phyloP scores from a whole-genome alignment of 208 protist genomes.

The Wallacemonas sp. region DNA sequence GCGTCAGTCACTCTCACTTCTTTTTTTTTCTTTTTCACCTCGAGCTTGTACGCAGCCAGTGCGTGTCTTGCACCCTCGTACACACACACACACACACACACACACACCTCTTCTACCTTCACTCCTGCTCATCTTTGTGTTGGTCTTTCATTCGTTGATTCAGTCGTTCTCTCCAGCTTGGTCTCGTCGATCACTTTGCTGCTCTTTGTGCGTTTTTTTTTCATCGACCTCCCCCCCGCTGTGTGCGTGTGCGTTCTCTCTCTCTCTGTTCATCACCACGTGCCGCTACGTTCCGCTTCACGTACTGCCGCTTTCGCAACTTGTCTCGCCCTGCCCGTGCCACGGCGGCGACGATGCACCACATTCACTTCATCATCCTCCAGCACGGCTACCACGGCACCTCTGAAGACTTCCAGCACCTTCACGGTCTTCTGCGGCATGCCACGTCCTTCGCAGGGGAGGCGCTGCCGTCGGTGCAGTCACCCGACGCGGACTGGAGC shows the following conservation, averaged over 20 bases:
- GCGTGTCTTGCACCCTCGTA: no score
- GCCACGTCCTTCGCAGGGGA: slow-evolving; percentile 4
- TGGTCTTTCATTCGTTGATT: background rate
- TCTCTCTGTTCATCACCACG: background rate
- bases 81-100: no score
- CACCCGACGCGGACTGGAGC: slow-evolving; percentile 1
- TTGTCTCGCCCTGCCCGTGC: background rate
- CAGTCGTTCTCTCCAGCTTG: background rate
- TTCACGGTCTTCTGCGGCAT: slow-evolving; percentile 11
- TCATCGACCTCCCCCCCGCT: no score
- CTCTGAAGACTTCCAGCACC: slow-evolving; percentile 38
- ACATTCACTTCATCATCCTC: slow-evolving; percentile 48
- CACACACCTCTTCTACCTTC: no score
- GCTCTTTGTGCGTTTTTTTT: background rate
- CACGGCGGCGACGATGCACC: background rate
- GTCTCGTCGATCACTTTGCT: background rate
- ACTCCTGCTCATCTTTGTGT: no score
- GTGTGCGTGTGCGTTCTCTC: background rate
- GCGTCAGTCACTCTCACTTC: no score
- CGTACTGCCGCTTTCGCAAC: background rate
- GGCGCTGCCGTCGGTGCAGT: slow-evolving; percentile 11
- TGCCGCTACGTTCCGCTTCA: background rate
- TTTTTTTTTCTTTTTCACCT: no score
- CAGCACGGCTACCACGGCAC: slow-evolving; percentile 69
- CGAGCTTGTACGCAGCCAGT: no score